phyloP scores from a whole-genome alignment of 192 early-diverging fungal genomes.

The Backusella tuberculispora region DNA sequence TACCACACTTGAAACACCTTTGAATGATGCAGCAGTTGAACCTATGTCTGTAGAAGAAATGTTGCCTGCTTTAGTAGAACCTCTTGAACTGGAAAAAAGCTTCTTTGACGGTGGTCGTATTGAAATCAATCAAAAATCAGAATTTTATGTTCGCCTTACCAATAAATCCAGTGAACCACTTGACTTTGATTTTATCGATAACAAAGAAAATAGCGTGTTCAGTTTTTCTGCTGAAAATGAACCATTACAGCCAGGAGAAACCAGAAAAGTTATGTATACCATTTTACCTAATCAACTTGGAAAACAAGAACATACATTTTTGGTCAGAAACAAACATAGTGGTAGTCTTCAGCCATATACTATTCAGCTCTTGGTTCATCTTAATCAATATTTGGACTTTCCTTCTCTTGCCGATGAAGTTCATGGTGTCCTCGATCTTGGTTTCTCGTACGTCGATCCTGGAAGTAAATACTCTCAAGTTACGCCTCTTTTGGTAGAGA shows the following conservation, averaged over 20 bases:
- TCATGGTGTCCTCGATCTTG: conserved; percentile 70
- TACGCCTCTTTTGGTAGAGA: conserved; percentile 68
- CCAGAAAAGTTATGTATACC: conserved; percentile 58
- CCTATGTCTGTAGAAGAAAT: not conserved
- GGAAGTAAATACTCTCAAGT: conserved; percentile 76
- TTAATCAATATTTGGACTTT: conserved; percentile 62
- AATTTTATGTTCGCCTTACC: conserved; percentile 58
- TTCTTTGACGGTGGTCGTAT: conserved; percentile 57
- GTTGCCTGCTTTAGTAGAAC: conserved; percentile 13
- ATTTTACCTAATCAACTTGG: conserved; percentile 56
- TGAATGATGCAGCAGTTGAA: not conserved
- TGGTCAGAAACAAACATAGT: conserved; percentile 46
- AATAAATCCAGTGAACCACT: conserved; percentile 40
- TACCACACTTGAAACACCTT: not conserved
- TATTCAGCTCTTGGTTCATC: conserved; percentile 58
- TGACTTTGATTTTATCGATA: conserved; percentile 43
- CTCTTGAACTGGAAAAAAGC: conserved; percentile 45
- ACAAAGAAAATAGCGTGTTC: conserved; percentile 37
- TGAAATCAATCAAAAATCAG: conserved; percentile 48
- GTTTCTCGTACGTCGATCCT: conserved; percentile 81
- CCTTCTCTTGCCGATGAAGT: conserved; percentile 60
- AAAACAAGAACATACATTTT: conserved; percentile 54
- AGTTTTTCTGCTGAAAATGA: conserved; percentile 36
- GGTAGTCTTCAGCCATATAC: conserved; percentile 42
- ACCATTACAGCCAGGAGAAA: conserved; percentile 55